Percentiles rank a stretch among this genome's conserved stretches.
Conservation (phyloP, 768 basidiomycete species). For the Psilocybe sp. region DNA sequence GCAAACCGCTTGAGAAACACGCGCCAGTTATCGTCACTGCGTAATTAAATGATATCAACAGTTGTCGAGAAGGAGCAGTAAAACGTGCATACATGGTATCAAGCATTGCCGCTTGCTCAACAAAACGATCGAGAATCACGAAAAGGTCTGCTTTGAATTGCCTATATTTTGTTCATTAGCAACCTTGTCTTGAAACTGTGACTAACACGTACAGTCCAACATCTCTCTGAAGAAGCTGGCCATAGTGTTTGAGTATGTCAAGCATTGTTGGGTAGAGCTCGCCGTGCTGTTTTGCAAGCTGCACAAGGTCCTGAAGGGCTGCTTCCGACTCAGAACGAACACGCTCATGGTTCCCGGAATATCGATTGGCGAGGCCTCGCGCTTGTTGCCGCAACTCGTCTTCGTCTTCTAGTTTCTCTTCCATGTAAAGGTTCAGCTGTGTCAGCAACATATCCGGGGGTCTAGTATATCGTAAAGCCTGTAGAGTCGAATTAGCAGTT, state of each 20-base stretch:
- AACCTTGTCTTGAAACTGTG: not conserved
- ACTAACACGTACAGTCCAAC: constrained; percentile 52
- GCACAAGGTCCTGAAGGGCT: constrained; percentile 59
- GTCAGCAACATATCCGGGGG: constrained; percentile 73
- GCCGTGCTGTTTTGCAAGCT: constrained; percentile 56
- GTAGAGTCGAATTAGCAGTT: not conserved
- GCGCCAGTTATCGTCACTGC: constrained; percentile 66
- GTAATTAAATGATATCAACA: constrained; percentile 13
- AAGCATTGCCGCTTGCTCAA: constrained; percentile 55
- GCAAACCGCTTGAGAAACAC: constrained; percentile 59
- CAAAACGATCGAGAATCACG: constrained; percentile 60
- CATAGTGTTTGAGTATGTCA: constrained; percentile 56
- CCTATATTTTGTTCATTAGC: constrained; percentile 31
- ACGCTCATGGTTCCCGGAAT: constrained; percentile 26
- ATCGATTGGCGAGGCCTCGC: constrained; percentile 27
- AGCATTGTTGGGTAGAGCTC: constrained; percentile 63
- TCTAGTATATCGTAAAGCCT: constrained; percentile 74
- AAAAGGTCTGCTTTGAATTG: constrained; percentile 59
- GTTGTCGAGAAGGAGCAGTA: not conserved
- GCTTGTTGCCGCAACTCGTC: constrained; percentile 75
- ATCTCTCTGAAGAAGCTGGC: constrained; percentile 54
- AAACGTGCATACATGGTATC: constrained; percentile 56
- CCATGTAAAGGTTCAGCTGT: constrained; percentile 78
- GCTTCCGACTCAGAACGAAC: constrained; percentile 48
- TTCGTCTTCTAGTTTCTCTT: constrained; percentile 90